Evolutionary conservation across 2,329 filamentous ascomycete genomes (phyloP).

Genomic region (Periglandula ipomoeae): DNA sequence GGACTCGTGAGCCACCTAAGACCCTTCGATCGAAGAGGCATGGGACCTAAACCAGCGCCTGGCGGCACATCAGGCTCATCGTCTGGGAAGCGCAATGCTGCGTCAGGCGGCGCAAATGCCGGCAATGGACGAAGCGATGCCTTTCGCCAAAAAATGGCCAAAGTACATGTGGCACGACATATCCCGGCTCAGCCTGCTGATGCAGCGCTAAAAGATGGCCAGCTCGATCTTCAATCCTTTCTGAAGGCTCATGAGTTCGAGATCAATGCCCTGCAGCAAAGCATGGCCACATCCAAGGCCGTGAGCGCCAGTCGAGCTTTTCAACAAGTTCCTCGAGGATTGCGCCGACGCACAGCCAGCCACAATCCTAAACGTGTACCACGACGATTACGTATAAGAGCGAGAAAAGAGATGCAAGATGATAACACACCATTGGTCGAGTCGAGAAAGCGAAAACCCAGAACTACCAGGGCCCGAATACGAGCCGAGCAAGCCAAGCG

Average conservation of each 20-base stretch:
- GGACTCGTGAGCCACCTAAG: not conserved
- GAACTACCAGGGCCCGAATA: conserved; percentile 47
- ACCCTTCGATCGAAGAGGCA: conserved; percentile 8
- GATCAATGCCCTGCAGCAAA: conserved; percentile 74
- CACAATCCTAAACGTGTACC: conserved; percentile 92
- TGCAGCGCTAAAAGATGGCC: conserved; percentile 55
- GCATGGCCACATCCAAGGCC: conserved; percentile 65
- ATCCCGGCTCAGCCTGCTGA: conserved; percentile 43
- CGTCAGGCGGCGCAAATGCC: conserved; percentile 11
- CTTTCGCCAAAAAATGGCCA: conserved; percentile 33
- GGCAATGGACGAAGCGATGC: conserved; percentile 15
- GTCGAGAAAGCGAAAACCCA: conserved; percentile 50
- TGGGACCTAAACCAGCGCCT: conserved; percentile 17
- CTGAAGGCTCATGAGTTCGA: conserved; percentile 81
- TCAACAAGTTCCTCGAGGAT: conserved; percentile 75
- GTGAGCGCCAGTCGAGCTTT: conserved; percentile 64
- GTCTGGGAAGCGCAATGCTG: conserved; percentile 19
- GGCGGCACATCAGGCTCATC: conserved; percentile 17
- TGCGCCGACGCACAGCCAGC: conserved; percentile 82
- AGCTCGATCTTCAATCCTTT: conserved; percentile 78
- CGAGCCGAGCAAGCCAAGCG: conserved; percentile 69
- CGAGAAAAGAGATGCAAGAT: conserved; percentile 66
- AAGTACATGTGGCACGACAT: conserved; percentile 36
- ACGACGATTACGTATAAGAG: conserved; percentile 60
- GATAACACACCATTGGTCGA: conserved; percentile 85